Percentiles rank a stretch among this genome's conserved stretches.
Evolutionary conservation across 1,284 basidiomycete species (phyloP).

Genomic region (Rhodotorula sp.): DNA sequence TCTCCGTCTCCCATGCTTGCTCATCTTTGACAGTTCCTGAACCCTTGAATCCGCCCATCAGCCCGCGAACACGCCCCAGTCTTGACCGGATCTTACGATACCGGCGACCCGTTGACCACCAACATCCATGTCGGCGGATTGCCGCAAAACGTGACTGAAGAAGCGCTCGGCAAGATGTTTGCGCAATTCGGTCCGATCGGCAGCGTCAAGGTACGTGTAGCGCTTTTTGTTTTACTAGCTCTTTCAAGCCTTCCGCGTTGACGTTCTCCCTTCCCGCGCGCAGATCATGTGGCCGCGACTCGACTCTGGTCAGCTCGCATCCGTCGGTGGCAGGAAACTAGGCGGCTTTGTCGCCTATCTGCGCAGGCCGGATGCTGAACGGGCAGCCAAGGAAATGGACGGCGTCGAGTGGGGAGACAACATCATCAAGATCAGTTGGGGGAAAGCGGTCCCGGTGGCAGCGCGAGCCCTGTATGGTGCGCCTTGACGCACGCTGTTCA

Average conservation of each 20-base stretch:
- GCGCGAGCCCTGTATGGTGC: constrained; percentile 74
- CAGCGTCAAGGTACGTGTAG: constrained; percentile 49
- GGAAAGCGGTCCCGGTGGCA: constrained; percentile 85
- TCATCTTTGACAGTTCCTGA: neutral
- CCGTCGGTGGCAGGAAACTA: constrained; percentile 56
- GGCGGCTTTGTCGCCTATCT: constrained; percentile 96
- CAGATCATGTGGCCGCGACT: constrained; percentile 89
- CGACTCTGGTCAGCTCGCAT: constrained; percentile 33
- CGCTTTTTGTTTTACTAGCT: neutral
- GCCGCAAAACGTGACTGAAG: constrained; percentile 78
- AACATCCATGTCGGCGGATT: constrained; percentile 75
- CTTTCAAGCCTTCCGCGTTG: neutral
- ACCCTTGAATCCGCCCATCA: neutral
- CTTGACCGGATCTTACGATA: constrained; percentile 70
- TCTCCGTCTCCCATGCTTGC: too few relatives aligned
- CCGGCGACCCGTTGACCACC: constrained; percentile 81
- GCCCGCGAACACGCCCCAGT: constrained; percentile 38
- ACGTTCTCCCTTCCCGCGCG: too few relatives aligned
- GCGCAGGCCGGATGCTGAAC: constrained; percentile 84
- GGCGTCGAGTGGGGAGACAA: constrained; percentile 89
- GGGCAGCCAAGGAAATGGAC: constrained; percentile 78
- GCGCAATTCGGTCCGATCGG: constrained; percentile 58
- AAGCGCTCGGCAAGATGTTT: constrained; percentile 79
- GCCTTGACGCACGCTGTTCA: constrained; percentile 40
- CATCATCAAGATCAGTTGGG: constrained; percentile 84